These are phyloP conservation scores for Microglena sp. DNA, from an alignment of 139 green algal species.

Conservation along the genomic window DNA sequence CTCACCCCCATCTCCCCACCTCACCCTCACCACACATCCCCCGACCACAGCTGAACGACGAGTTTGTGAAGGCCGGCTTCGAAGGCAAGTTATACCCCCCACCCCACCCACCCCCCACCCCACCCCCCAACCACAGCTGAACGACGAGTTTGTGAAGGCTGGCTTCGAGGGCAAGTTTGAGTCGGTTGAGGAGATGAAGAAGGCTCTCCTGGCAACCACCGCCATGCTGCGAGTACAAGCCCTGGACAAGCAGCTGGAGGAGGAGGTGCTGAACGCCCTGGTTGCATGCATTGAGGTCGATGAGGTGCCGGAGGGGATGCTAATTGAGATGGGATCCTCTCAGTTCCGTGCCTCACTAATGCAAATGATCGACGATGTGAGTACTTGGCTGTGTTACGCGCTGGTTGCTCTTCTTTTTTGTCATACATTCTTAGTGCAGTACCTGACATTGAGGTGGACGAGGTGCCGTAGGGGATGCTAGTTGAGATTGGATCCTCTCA, in stretches of 20 bases:
- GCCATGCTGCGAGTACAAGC: conserved; percentile 29
- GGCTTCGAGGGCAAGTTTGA: conserved; percentile 21
- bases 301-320: conserved; percentile 14
- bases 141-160: conserved; percentile 39
- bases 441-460: neutral
- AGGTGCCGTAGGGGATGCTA: neutral
- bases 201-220: conserved; percentile 27
- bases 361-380: conserved; percentile 27
- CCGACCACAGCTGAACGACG: conserved; percentile 34
- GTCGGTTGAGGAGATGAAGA: conserved; percentile 22
- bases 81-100: conserved; percentile 26
- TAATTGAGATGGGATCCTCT: conserved; percentile 17
- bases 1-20: neutral
- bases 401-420: no score
- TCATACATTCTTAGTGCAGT: no score
- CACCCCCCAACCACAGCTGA: conserved; percentile 18
- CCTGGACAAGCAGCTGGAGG: conserved; percentile 22
- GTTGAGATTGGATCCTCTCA: neutral
- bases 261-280: conserved; percentile 24
- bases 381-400: neutral
- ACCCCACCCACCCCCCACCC: neutral
- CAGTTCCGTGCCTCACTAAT: conserved; percentile 23
- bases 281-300: neutral
- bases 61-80: conserved; percentile 29
- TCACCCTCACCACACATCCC: neutral